Evolutionary conservation across 768 basidiomycete species (phyloP).

Genomic region (Auricularia sp.): DNA sequence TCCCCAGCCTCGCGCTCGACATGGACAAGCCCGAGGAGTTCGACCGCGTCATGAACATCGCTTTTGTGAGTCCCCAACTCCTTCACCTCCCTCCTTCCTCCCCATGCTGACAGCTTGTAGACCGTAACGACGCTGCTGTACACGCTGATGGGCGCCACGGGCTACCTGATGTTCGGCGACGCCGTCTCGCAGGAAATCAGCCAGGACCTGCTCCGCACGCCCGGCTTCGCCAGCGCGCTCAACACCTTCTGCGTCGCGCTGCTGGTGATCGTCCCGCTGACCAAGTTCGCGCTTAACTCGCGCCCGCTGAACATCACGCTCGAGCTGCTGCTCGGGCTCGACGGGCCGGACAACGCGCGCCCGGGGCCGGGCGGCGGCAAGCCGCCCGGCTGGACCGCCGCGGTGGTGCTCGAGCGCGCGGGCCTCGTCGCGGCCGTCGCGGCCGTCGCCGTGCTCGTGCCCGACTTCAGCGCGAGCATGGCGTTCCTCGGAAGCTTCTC

Average conservation of each 20-base stretch:
- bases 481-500: slow-evolving; percentile 88
- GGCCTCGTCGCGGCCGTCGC: slow-evolving; percentile 51
- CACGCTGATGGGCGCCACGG: slow-evolving; percentile 59
- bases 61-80: slow-evolving; percentile 51
- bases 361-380: slow-evolving; percentile 1
- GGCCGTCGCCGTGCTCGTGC: slow-evolving; percentile 60
- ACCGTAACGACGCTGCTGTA: slow-evolving; percentile 49
- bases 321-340: slow-evolving; percentile 66
- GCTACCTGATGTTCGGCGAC: slow-evolving; percentile 87
- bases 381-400: slow-evolving; percentile 1
- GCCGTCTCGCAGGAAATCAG: slow-evolving; percentile 80
- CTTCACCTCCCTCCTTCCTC: slow-evolving; percentile 1
- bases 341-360: slow-evolving; percentile 22
- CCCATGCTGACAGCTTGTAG: slow-evolving; percentile 24
- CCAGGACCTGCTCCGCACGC: slow-evolving; percentile 61
- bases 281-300: slow-evolving; percentile 80
- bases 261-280: slow-evolving; percentile 71
- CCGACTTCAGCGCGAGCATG: slow-evolving; percentile 76
- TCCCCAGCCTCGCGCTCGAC: slow-evolving; percentile 82
- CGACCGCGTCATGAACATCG: slow-evolving; percentile 71
- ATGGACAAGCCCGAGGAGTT: slow-evolving; percentile 80
- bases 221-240: slow-evolving; percentile 59
- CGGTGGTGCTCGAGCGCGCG: slow-evolving; percentile 46
- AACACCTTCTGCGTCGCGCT: slow-evolving; percentile 77
- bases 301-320: slow-evolving; percentile 81